phyloP scores from a whole-genome alignment of 495 filamentous ascomycete genomes.

The Penicillium cosmopolitanum region DNA sequence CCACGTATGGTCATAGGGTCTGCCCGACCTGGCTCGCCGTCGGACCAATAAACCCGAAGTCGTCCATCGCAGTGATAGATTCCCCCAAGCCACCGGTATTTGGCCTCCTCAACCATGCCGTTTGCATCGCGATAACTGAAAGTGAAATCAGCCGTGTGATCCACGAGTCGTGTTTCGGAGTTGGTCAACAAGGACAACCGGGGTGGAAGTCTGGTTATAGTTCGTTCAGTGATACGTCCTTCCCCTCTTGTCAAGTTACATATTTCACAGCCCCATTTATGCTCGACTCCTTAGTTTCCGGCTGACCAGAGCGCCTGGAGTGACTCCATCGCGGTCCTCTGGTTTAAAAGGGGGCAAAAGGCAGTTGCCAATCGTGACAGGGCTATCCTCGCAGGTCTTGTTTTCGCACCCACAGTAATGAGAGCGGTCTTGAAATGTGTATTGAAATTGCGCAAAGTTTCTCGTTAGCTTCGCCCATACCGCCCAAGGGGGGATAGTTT shows the following conservation, averaged over 20 bases:
- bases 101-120: slow-evolving; percentile 14
- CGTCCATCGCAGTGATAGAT: slow-evolving; percentile 32
- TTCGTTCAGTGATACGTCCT: background rate
- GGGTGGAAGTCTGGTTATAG: slow-evolving; percentile 30
- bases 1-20: slow-evolving; percentile 23
- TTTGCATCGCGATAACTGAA: slow-evolving; percentile 28
- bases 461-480: slow-evolving; percentile 29
- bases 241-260: background rate
- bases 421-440: slow-evolving; percentile 11
- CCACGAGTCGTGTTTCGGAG: slow-evolving; percentile 3
- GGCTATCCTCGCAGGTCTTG: background rate
- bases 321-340: slow-evolving; percentile 1
- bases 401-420: slow-evolving; percentile 11
- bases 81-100: slow-evolving; percentile 50
- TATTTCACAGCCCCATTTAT: background rate
- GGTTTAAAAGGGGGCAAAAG: background rate
- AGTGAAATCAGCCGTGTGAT: slow-evolving; percentile 37
- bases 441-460: slow-evolving; percentile 35
- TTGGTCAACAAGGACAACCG: slow-evolving; percentile 34
- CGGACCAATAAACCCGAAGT: slow-evolving; percentile 42
- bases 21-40: slow-evolving; percentile 31
- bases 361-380: slow-evolving; percentile 8
- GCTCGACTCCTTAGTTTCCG: background rate
- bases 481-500: slow-evolving; percentile 16
- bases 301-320: background rate